A percentile compares a stretch with the other conserved stretches of the same genome.
These are phyloP conservation scores for Serpula lacrymans DNA, from an alignment of 768 basidiomycete species.

Conservation along the genomic window DNA sequence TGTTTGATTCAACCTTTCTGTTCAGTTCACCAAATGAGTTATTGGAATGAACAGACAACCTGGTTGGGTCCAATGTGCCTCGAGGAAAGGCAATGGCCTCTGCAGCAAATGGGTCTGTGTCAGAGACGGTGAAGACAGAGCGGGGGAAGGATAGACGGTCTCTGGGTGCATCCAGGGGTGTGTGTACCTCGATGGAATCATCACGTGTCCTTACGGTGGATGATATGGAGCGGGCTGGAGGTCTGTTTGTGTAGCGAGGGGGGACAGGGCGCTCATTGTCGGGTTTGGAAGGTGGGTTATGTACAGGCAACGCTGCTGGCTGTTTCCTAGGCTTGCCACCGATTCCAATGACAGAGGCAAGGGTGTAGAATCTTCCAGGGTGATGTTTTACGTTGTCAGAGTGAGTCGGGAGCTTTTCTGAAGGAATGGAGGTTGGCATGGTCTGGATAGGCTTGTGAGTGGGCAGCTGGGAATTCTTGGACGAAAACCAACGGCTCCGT, in stretches of 20 bases:
- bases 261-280: constrained; percentile 18
- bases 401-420: constrained; percentile 23
- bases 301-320: constrained; percentile 47
- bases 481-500: constrained; percentile 45
- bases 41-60: constrained; percentile 52
- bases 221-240: constrained; percentile 53
- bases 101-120: constrained; percentile 62
- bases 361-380: constrained; percentile 41
- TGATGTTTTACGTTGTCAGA: constrained; percentile 17
- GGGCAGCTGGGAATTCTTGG: constrained; percentile 13
- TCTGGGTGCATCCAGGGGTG: constrained; percentile 44
- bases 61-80: constrained; percentile 38
- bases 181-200: constrained; percentile 52
- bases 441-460: constrained; percentile 5
- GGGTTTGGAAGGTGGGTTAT: constrained; percentile 35
- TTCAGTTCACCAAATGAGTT: constrained; percentile 44
- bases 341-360: constrained; percentile 60
- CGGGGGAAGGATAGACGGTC: constrained; percentile 30
- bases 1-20: constrained; percentile 33
- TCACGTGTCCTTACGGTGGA: constrained; percentile 49
- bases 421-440: constrained; percentile 21
- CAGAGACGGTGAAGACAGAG: constrained; percentile 61
- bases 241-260: constrained; percentile 32
- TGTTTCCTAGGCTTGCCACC: constrained; percentile 61
- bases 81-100: constrained; percentile 41